These are phyloP conservation scores for Nitzschia sp. DNA, from an alignment of 108 stramenopile species.

Conservation along the genomic window DNA sequence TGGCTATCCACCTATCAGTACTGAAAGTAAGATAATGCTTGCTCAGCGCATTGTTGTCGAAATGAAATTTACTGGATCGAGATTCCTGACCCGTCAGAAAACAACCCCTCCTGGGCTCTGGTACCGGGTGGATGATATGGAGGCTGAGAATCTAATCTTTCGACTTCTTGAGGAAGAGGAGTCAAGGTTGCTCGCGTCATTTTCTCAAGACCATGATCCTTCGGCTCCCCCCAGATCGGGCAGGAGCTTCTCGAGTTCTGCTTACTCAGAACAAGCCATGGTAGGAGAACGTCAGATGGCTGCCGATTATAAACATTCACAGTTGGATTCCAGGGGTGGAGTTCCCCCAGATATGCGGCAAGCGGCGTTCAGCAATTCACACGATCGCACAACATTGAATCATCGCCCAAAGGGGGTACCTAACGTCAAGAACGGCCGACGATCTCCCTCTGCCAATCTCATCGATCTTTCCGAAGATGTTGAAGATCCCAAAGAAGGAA, in stretches of 20 bases:
- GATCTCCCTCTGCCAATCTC: too few species aligned
- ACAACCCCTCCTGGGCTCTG: constrained; percentile 7
- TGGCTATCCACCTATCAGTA: neutral
- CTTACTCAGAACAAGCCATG: neutral
- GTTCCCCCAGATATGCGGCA: neutral
- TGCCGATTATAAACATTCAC: neutral
- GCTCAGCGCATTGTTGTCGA: constrained; percentile 4
- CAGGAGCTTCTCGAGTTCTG: neutral
- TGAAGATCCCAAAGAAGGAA: neutral
- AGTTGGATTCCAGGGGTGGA: neutral
- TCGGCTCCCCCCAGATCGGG: neutral
- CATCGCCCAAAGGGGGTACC: too few species aligned
- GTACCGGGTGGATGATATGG: constrained; percentile 6
- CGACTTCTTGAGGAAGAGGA: constrained; percentile 12
- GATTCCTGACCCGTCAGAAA: constrained; percentile 7
- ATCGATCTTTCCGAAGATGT: neutral
- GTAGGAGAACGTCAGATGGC: neutral
- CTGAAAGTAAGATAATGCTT: neutral
- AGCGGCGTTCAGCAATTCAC: neutral
- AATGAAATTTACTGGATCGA: neutral
- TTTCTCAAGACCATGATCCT: neutral
- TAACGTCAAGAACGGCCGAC: too few species aligned
- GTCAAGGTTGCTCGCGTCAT: neutral
- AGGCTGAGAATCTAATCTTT: constrained; percentile 13
- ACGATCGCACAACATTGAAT: too few species aligned